Base-by-base conservation (phyloP, 2,329 filamentous ascomycete genomes). In the Pezizomycotina sp. region DNA sequence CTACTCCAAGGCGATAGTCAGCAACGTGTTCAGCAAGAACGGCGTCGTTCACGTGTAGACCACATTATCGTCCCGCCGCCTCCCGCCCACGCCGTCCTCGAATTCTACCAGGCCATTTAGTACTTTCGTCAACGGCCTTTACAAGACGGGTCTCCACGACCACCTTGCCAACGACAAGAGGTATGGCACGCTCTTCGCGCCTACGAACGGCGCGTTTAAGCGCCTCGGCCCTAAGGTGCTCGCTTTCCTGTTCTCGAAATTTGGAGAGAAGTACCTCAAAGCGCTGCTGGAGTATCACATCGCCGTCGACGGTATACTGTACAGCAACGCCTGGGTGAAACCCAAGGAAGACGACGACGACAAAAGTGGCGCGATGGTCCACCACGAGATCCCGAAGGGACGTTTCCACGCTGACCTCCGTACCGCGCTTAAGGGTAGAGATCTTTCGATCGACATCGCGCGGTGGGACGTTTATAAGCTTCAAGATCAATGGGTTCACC, bases 251-350 rank as follows among this genome's bases (percentile, higher is more conserved):
- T 93, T 93, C 65, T 79, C 76, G 40, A 62, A 69, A 18, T 68
- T 65, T 34, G 84, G 84, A 2, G 62, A 67, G 46, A 74, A 74
- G 55, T 92, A 81, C 54, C 67, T 93, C 12, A 71, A 69, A 47
- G 80, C 80, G 0, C 61, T 92, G 28, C 62, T 91, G 10, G 64
- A 80, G 60, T 91, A 91, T 54, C 78, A 86, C 51, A 65, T 84
- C 31, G 76, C 77, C 1, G 66, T 72, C 26, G 71, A 79, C 51
- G 66, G 73, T 41, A 84, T 78, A 0, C 60, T 92, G 0, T 93
- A 92, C 62, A 80, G 76, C 4, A 84, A 92, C 53, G 77, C 74
- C 4, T 79, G 47, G 10, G 38, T 46, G 10, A 22, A 43, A 10
- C 35, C 42, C 8, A 10, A n/a, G 6, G 19, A 20, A 3, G 27